A percentile compares a stretch with the other conserved stretches of the same genome.
These are phyloP conservation scores for Candolleomyces eurysporus DNA, from an alignment of 768 basidiomycete genomes.

Conservation along the genomic window DNA sequence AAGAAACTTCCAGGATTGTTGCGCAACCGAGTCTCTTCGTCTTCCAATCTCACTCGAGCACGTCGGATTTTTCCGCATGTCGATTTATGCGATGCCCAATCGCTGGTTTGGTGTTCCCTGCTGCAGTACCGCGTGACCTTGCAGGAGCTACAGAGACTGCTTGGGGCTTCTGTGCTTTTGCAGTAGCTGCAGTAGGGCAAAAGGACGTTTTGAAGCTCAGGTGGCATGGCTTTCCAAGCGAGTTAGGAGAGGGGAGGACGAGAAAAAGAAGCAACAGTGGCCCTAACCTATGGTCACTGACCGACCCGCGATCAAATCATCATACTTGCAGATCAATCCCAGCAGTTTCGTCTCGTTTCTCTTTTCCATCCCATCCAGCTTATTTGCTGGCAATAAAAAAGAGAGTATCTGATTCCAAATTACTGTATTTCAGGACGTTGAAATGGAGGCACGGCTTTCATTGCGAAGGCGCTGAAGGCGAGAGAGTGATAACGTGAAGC, in stretches of 20 bases:
- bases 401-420: no score
- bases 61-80: conserved; percentile 5
- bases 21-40: conserved; percentile 3
- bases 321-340: not conserved
- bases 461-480: no score
- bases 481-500: no score
- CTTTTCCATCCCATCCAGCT: not conserved
- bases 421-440: no score
- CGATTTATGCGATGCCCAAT: conserved; percentile 8
- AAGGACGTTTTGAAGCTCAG: not conserved
- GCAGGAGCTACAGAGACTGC: conserved; percentile 5
- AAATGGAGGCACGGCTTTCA: no score
- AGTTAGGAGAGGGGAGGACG: no score
- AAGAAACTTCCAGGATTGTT: not conserved
- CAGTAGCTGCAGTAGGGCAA: not conserved
- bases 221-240: not conserved
- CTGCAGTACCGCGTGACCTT: conserved; percentile 9
- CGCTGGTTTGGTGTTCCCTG: conserved; percentile 8
- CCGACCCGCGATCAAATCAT: not conserved
- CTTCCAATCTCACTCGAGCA: not conserved
- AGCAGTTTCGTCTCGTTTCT: not conserved
- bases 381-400: no score
- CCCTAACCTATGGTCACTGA: not conserved
- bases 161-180: not conserved
- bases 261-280: not conserved